These are phyloP conservation scores for Entamoeba dispar DNA, from an alignment of 208 protist genomes.

Conservation along the genomic window DNA sequence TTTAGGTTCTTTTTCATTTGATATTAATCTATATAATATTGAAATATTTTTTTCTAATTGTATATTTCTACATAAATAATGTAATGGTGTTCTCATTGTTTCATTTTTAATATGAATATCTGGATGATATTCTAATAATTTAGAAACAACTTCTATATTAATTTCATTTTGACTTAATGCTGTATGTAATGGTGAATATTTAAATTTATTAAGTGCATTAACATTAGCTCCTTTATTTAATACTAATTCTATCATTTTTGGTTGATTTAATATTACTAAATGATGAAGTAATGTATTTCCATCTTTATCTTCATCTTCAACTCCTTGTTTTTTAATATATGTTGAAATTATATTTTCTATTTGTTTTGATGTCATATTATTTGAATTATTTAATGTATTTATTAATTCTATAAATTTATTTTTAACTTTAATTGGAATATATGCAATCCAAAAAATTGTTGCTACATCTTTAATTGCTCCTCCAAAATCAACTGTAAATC, in stretches of 20 bases:
- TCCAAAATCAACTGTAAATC: background rate
- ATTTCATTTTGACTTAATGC: background rate
- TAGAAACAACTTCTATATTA: background rate
- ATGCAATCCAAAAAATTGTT: background rate
- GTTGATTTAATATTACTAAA: background rate
- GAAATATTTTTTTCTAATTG: background rate
- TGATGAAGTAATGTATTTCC: background rate
- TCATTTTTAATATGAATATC: background rate
- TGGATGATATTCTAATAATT: background rate
- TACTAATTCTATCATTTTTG: background rate
- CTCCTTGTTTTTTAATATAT: background rate
- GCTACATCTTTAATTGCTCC: background rate
- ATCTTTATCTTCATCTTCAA: background rate
- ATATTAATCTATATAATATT: background rate
- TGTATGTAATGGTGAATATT: background rate
- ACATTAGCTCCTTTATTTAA: background rate
- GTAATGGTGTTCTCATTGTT: background rate
- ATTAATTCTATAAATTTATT: background rate
- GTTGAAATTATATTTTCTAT: background rate
- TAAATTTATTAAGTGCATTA: background rate
- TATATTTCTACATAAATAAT: background rate
- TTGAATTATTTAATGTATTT: background rate
- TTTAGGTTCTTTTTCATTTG: background rate
- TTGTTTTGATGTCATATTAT: background rate
- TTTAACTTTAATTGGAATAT: background rate